Evolutionary conservation across 768 basidiomycete species (phyloP).

Genomic region (Suillus subalutaceus): DNA sequence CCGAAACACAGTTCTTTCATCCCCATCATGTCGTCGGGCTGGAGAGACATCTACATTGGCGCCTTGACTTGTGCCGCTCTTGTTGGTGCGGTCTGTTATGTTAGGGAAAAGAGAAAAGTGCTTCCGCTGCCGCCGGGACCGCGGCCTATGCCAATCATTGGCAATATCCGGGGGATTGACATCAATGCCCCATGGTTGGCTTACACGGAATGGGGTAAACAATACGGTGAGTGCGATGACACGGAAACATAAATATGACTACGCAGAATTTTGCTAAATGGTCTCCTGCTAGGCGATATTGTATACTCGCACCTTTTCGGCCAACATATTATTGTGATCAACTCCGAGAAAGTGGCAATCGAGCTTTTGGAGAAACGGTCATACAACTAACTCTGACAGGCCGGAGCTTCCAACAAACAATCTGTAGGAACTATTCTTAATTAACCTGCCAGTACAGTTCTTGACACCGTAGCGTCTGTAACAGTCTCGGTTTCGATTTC

Average conservation of each 20-base stretch:
- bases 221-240: conserved; percentile 17
- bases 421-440: conserved; percentile 17
- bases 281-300: conserved; percentile 23
- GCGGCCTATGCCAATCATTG: conserved; percentile 19
- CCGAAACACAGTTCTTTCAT: background rate
- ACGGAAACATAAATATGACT: background rate
- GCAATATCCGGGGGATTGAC: conserved; percentile 23
- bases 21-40: conserved; percentile 9
- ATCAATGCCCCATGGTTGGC: conserved; percentile 21
- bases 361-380: conserved; percentile 32
- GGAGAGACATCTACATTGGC: conserved; percentile 18
- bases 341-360: conserved; percentile 25
- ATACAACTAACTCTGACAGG: conserved; percentile 34
- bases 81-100: conserved; percentile 11
- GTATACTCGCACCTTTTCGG: conserved; percentile 28
- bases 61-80: conserved; percentile 16
- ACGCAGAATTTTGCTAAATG: background rate
- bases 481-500: conserved; percentile 37
- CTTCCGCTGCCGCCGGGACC: conserved; percentile 26
- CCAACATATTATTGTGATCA: conserved; percentile 31
- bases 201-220: conserved; percentile 21
- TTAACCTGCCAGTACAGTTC: background rate
- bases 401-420: conserved; percentile 27
- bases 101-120: conserved; percentile 8
- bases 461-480: background rate